phyloP scores from a whole-genome alignment of 805 yeast genomes.

The Sungouiella thailandica region DNA sequence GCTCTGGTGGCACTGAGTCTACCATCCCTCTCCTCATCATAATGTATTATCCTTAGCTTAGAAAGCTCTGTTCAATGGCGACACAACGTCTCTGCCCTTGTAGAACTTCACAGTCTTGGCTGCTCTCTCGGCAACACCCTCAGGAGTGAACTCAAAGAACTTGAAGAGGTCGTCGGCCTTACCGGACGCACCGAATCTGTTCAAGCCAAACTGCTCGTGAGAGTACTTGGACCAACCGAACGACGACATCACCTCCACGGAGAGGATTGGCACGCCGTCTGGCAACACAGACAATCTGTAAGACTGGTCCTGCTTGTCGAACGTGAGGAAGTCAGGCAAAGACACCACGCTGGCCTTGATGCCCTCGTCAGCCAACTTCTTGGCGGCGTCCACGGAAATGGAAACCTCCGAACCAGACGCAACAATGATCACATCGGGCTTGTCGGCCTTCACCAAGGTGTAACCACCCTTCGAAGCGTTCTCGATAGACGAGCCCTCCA shows the following conservation, averaged over 20 bases:
- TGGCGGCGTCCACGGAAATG: slow-evolving; percentile 76
- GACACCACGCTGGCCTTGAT: slow-evolving; percentile 81
- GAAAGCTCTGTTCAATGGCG: slow-evolving; percentile 81
- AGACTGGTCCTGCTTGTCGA: slow-evolving; percentile 75
- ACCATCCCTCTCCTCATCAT: too few relatives aligned
- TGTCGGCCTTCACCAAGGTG: slow-evolving; percentile 54
- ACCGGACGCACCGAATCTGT: slow-evolving; percentile 97
- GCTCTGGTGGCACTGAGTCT: too few relatives aligned
- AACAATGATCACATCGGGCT: slow-evolving; percentile 66
- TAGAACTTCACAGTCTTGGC: slow-evolving; percentile 73
- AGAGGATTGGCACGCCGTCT: slow-evolving; percentile 87
- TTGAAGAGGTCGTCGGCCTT: slow-evolving; percentile 79
- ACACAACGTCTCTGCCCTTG: slow-evolving; percentile 65
- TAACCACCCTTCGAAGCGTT: slow-evolving; percentile 95
- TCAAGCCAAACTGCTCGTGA: slow-evolving; percentile 93
- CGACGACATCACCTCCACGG: slow-evolving; percentile 90
- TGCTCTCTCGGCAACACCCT: slow-evolving; percentile 87
- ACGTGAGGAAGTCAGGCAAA: slow-evolving; percentile 87
- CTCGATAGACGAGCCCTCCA: slow-evolving; percentile 87
- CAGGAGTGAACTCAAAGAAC: slow-evolving; percentile 85
- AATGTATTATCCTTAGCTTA: too few relatives aligned
- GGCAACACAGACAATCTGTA: slow-evolving; percentile 87
- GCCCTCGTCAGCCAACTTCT: slow-evolving; percentile 62
- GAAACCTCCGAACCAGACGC: slow-evolving; percentile 95
- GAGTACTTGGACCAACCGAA: slow-evolving; percentile 93